Conservation (phyloP, 371 early-diverging fungal species). For the Syncephalis plumigaleata region DNA sequence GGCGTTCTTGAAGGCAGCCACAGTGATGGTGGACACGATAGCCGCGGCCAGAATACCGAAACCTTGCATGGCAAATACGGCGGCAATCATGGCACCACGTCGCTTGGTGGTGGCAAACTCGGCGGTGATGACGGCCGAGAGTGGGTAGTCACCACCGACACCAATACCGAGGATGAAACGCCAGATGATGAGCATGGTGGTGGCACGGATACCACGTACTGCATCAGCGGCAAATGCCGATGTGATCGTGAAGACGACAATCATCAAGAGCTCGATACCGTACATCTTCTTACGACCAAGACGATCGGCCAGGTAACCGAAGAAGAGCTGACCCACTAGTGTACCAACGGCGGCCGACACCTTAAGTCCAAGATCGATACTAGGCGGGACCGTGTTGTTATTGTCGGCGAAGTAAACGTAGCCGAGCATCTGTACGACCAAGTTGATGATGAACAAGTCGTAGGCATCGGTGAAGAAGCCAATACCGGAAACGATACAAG, state of each 20-base stretch:
- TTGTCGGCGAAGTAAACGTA: slow-evolving; percentile 41
- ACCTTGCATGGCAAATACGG: slow-evolving; percentile 87
- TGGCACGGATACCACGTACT: slow-evolving; percentile 42
- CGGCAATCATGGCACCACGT: slow-evolving; percentile 51
- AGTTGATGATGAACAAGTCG: slow-evolving; percentile 72
- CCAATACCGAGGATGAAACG: slow-evolving; percentile 70
- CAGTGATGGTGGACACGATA: slow-evolving; percentile 41
- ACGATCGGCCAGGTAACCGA: slow-evolving; percentile 72
- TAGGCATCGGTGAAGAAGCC: slow-evolving; percentile 84
- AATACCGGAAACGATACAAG: slow-evolving; percentile 65
- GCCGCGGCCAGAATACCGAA: slow-evolving; percentile 69
- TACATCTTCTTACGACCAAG: slow-evolving; percentile 72
- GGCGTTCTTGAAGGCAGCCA: slow-evolving; percentile 46
- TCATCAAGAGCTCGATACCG: slow-evolving; percentile 71
- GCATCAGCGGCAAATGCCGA: slow-evolving; percentile 55
- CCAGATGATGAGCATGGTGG: slow-evolving; percentile 62
- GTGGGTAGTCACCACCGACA: slow-evolving; percentile 74
- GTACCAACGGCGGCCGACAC: slow-evolving; percentile 69
- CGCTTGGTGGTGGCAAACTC: slow-evolving; percentile 64
- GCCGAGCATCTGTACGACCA: slow-evolving; percentile 64
- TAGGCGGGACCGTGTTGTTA: slow-evolving; percentile 21
- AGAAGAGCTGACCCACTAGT: slow-evolving; percentile 66
- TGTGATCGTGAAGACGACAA: slow-evolving; percentile 57
- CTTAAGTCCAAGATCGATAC: slow-evolving; percentile 57
- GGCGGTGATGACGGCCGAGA: slow-evolving; percentile 72